These are phyloP conservation scores for Gynostemma pentaphyllum DNA, from an alignment of 306 rosid species.

Conservation along the genomic window DNA sequence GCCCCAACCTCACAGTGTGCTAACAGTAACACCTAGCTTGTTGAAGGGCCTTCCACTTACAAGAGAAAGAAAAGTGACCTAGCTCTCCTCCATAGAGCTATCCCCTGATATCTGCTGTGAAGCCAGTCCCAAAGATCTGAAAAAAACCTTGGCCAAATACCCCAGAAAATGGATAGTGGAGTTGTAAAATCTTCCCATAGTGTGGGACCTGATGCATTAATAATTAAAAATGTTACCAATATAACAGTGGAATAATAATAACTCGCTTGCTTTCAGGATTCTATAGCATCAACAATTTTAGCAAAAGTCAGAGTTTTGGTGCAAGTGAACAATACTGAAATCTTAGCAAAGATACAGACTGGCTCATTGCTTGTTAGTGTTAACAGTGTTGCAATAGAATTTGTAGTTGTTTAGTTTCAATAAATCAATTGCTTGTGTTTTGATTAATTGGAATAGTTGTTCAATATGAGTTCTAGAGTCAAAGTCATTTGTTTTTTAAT, in stretches of 20 bases:
- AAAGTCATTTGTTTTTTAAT: no score
- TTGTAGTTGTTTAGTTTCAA: background rate
- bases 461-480: no score
- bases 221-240: no score
- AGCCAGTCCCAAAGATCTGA: background rate
- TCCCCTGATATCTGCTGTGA: background rate
- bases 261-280: background rate
- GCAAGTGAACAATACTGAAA: background rate
- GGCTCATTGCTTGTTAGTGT: background rate
- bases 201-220: no score
- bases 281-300: background rate
- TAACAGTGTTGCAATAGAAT: background rate
- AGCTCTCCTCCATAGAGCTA: background rate
- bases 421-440: background rate
- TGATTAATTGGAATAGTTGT: background rate
- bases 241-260: background rate
- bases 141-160: background rate
- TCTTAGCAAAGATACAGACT: background rate
- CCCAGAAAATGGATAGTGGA: background rate
- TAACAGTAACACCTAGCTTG: background rate
- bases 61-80: background rate
- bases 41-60: background rate
- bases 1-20: background rate
- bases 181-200: background rate
- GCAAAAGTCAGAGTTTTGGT: no score